phyloP scores from a whole-genome alignment of 176 grass and related monocot genomes.

The Eragrostis curvula region DNA sequence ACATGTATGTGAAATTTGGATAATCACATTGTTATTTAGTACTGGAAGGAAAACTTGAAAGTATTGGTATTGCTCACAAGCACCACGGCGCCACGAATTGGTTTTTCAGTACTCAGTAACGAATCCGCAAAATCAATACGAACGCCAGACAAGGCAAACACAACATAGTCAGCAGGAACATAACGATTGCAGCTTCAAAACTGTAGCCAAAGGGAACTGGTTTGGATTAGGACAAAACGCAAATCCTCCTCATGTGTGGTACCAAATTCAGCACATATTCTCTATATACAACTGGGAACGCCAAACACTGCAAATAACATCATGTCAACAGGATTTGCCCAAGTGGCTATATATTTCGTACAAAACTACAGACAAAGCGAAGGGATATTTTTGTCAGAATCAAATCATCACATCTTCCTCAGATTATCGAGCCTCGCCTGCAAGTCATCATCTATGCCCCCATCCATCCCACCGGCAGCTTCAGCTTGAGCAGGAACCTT shows the following conservation, averaged over 20 bases:
- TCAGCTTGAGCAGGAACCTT: constrained; percentile 72
- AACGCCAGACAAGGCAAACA: neutral
- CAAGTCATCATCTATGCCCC: constrained; percentile 70
- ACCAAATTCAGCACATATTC: neutral
- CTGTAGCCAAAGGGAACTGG: neutral
- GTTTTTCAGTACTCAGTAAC: neutral
- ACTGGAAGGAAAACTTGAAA: too few relatives aligned
- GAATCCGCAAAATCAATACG: too few relatives aligned
- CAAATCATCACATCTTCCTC: constrained; percentile 69
- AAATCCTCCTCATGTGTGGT: neutral
- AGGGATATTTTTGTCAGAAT: constrained; percentile 14
- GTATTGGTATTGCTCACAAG: too few relatives aligned
- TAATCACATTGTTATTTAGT: too few relatives aligned
- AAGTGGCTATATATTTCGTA: constrained; percentile 22
- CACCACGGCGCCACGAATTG: too few relatives aligned
- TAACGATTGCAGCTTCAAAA: neutral
- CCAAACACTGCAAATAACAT: neutral
- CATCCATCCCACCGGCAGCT: constrained; percentile 48
- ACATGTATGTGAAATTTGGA: too few relatives aligned
- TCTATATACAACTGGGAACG: constrained; percentile 4
- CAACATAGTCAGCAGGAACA: neutral
- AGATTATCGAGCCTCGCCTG: constrained; percentile 77
- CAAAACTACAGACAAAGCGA: constrained; percentile 31
- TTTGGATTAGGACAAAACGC: neutral
- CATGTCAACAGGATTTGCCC: constrained; percentile 1